phyloP scores from a whole-genome alignment of 75 land plant genomes.

The Cupressus sempervirens region DNA sequence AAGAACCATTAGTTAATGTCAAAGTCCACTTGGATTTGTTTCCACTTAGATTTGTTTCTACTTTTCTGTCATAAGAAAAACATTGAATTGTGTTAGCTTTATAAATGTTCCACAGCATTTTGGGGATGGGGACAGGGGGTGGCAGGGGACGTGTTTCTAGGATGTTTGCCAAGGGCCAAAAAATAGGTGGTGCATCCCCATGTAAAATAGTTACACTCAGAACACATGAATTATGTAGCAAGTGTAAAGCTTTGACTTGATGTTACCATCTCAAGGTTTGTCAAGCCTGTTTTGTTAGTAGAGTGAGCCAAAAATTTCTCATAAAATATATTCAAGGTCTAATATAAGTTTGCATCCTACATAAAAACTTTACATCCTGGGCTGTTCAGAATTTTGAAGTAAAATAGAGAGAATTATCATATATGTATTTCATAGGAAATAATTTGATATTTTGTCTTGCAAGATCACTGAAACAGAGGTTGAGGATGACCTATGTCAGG shows the following conservation, averaged over 20 bases:
- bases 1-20: too few species aligned
- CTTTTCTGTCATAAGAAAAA: too few species aligned
- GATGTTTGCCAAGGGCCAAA: too few species aligned
- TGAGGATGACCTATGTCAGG: neutral
- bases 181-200: too few species aligned
- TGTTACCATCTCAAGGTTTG: neutral
- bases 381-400: neutral
- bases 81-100: too few species aligned
- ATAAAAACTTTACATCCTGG: neutral
- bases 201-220: neutral
- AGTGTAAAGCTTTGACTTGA: neutral
- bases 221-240: neutral
- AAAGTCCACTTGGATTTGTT: too few species aligned
- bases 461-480: neutral
- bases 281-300: neutral
- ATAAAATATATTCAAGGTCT: neutral
- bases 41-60: too few species aligned
- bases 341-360: neutral
- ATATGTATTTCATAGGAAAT: neutral
- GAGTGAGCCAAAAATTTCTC: neutral
- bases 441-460: neutral
- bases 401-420: neutral
- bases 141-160: too few species aligned
- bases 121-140: too few species aligned
- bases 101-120: too few species aligned